A percentile compares a stretch with the other conserved stretches of the same genome.
phyloP scores from a whole-genome alignment of 495 filamentous ascomycete genomes.

The Aspergillus sclerotiicarbonarius region DNA sequence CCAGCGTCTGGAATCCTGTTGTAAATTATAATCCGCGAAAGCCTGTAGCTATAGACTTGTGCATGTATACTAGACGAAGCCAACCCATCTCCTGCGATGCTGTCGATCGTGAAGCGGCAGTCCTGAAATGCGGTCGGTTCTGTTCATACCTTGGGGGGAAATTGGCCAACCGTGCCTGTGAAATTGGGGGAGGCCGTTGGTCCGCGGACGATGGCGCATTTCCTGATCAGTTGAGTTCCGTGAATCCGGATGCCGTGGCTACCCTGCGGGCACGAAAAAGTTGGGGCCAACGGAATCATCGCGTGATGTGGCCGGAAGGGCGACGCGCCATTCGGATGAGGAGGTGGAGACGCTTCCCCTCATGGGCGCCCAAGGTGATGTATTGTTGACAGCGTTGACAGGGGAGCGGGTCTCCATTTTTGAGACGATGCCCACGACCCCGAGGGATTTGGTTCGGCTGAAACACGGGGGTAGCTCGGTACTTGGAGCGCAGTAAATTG shows the following conservation, averaged over 20 bases:
- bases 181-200: not conserved
- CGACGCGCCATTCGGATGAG: not conserved
- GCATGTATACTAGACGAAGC: conserved; percentile 15
- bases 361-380: conserved; percentile 7
- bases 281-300: conserved; percentile 13
- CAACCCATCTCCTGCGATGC: not conserved
- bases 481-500: not conserved
- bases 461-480: not conserved
- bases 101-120: conserved; percentile 1
- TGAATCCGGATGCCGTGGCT: not conserved
- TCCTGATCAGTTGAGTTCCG: not conserved
- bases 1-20: not conserved
- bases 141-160: not conserved
- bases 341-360: conserved; percentile 18
- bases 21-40: not conserved
- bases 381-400: not conserved
- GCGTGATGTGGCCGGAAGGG: conserved; percentile 12
- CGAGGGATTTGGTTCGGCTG: not conserved
- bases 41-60: conserved; percentile 9
- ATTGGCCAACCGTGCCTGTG: too few species aligned
- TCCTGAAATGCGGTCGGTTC: not conserved
- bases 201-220: not conserved
- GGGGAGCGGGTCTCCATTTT: not conserved
- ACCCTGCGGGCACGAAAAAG: not conserved
- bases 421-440: not conserved